Conservation (phyloP, 495 filamentous ascomycete species). For the Immersiella caudata region DNA sequence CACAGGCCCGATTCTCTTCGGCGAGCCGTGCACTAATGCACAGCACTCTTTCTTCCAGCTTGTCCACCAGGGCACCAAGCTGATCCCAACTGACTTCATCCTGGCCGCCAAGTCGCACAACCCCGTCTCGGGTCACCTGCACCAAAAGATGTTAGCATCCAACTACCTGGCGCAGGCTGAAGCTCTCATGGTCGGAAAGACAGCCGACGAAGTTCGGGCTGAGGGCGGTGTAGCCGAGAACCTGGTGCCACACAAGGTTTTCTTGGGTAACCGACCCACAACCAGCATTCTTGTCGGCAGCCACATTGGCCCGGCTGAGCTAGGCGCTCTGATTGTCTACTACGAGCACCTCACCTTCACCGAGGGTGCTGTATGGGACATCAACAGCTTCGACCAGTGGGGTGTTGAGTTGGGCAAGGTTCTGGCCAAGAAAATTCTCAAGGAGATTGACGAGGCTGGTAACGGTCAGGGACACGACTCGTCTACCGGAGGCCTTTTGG, state of each 20-base stretch:
- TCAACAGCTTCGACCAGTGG: conserved; percentile 99
- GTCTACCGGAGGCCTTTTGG: conserved; percentile 84
- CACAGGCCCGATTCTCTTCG: conserved; percentile 90
- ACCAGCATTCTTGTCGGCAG: conserved; percentile 87
- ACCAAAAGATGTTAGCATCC: conserved; percentile 98
- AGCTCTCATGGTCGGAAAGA: conserved; percentile 98
- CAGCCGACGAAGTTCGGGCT: conserved; percentile 81
- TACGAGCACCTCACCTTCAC: conserved; percentile 99
- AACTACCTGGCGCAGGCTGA: conserved; percentile 99
- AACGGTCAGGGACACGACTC: conserved; percentile 73
- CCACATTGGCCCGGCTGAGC: conserved; percentile 89
- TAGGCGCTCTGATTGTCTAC: conserved; percentile 95
- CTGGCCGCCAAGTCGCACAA: conserved; percentile 95
- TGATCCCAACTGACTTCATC: conserved; percentile 98
- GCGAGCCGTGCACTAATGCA: conserved; percentile 97
- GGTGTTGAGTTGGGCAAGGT: conserved; percentile 97
- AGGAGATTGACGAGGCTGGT: conserved; percentile 75
- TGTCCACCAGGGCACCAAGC: conserved; percentile 97
- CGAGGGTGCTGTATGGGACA: conserved; percentile 97
- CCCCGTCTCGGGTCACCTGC: conserved; percentile 85
- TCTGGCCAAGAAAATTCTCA: conserved; percentile 86
- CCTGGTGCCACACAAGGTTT: conserved; percentile 96
- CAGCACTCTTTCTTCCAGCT: conserved; percentile 99
- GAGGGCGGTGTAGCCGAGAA: conserved; percentile 78
- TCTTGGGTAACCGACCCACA: conserved; percentile 95